phyloP scores from a whole-genome alignment of 306 rosid genomes.

The Prunus mume region DNA sequence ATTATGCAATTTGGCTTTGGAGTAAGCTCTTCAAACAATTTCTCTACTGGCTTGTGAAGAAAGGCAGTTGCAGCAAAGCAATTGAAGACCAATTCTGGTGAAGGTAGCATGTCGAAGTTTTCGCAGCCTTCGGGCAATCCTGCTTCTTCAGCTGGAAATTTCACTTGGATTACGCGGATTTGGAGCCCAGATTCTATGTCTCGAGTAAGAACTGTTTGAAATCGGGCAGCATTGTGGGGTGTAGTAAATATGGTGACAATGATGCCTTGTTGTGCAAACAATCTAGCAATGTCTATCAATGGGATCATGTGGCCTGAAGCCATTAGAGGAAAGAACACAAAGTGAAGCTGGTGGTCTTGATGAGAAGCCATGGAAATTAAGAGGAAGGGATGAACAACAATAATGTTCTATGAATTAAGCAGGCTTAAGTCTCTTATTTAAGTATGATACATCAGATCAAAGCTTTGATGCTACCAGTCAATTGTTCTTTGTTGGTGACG shows the following conservation, averaged over 20 bases:
- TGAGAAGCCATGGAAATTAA: background rate
- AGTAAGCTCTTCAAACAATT: conserved; percentile 23
- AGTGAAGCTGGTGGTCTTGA: conserved; percentile 19
- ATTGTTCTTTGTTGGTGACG: too few species aligned
- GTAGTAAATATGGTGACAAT: conserved; percentile 37
- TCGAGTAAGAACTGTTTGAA: background rate
- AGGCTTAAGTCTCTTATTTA: too few species aligned
- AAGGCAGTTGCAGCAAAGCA: conserved; percentile 26
- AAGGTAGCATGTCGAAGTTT: conserved; percentile 53
- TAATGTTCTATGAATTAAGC: background rate
- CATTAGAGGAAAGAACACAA: conserved; percentile 28
- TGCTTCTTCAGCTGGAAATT: conserved; percentile 18
- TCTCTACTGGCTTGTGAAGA: conserved; percentile 40
- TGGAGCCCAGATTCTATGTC: conserved; percentile 13
- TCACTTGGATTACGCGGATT: conserved; percentile 19
- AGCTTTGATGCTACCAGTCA: too few species aligned
- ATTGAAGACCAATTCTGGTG: conserved; percentile 16
- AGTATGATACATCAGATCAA: too few species aligned
- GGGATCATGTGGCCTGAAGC: conserved; percentile 48
- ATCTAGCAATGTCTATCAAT: conserved; percentile 37
- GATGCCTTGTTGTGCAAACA: conserved; percentile 19
- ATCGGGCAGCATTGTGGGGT: conserved; percentile 35
- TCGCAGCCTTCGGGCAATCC: conserved; percentile 61
- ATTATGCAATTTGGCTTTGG: conserved; percentile 63
- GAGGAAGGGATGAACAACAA: background rate